phyloP scores from a whole-genome alignment of 768 basidiomycete genomes.

The Tubosaeta brunneosetosa region DNA sequence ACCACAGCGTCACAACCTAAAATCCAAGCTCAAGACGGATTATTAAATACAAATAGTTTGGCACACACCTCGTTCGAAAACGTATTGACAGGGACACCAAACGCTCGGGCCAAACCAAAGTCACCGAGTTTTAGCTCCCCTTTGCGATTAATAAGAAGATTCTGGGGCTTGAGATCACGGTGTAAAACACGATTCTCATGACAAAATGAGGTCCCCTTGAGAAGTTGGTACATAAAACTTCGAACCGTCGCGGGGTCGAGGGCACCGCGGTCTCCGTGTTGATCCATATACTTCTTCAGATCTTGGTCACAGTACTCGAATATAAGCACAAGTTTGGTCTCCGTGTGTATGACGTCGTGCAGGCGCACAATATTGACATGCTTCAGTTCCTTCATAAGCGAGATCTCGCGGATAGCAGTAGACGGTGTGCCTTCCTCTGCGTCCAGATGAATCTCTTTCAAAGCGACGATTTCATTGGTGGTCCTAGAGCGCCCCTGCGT shows the following conservation, averaged over 20 bases:
- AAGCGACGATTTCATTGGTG: slow-evolving; percentile 97
- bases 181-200: slow-evolving; percentile 98
- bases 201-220: slow-evolving; percentile 97
- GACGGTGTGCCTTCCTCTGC: slow-evolving; percentile 98
- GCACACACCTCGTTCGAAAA: slow-evolving; percentile 86
- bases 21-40: slow-evolving; percentile 3
- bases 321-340: slow-evolving; percentile 95
- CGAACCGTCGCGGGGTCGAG: slow-evolving; percentile 84
- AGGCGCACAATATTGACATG: slow-evolving; percentile 98
- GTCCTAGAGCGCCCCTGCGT: slow-evolving; percentile 86
- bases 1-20: slow-evolving; percentile 97
- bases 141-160: slow-evolving; percentile 94
- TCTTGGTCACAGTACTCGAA: slow-evolving; percentile 99
- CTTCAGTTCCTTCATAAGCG: slow-evolving; percentile 98
- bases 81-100: slow-evolving; percentile 98
- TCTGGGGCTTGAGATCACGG: slow-evolving; percentile 97
- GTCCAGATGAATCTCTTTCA: slow-evolving; percentile 99
- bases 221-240: slow-evolving; percentile 96
- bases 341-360: slow-evolving; percentile 98
- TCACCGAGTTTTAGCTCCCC: slow-evolving; percentile 97
- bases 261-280: slow-evolving; percentile 92
- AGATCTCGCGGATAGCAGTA: slow-evolving; percentile 98
- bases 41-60: background rate
- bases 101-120: slow-evolving; percentile 95
- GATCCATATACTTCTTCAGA: slow-evolving; percentile 99